Conservation (phyloP, 208 protist species). For the Wallacemonas collosoma region DNA sequence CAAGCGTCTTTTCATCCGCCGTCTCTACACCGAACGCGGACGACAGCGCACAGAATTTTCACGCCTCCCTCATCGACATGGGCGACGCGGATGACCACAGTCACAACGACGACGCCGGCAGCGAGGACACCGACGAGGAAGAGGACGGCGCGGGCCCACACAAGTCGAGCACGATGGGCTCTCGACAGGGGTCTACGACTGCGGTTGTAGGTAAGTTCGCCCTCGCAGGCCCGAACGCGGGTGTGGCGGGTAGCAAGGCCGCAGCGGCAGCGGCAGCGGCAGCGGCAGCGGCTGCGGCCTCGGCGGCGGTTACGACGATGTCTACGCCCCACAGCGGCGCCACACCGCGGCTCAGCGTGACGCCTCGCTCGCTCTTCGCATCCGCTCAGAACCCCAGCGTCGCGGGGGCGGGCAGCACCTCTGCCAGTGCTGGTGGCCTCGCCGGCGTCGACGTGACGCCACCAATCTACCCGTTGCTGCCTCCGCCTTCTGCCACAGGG, state of each 20-base stretch:
- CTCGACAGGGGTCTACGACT: slow-evolving; percentile 1
- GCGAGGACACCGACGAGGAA: not conserved
- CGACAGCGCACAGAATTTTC: not conserved
- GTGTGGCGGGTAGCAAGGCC: slow-evolving; percentile 9
- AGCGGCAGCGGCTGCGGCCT: not conserved
- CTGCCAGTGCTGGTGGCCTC: not conserved
- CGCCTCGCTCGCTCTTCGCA: slow-evolving; percentile 14
- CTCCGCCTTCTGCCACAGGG: not conserved
- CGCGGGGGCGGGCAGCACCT: not conserved
- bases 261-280: slow-evolving; percentile 6
- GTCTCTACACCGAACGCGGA: not conserved
- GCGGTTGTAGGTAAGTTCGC: not conserved
- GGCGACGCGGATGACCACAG: not conserved
- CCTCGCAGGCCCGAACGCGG: slow-evolving; percentile 5
- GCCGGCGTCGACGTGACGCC: not conserved
- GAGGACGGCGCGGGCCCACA: not conserved
- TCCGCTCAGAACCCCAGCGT: slow-evolving; percentile 6
- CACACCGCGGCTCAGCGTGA: not conserved
- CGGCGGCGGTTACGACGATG: not conserved
- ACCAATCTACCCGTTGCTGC: not conserved
- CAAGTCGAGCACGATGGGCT: not conserved
- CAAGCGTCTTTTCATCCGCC: not conserved
- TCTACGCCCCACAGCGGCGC: not conserved
- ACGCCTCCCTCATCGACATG: not conserved
- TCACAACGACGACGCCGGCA: not conserved